A percentile compares a stretch with the other conserved stretches of the same genome.
Conservation (phyloP, 371 early-diverging fungal species). For the Entomophthora muscae region DNA sequence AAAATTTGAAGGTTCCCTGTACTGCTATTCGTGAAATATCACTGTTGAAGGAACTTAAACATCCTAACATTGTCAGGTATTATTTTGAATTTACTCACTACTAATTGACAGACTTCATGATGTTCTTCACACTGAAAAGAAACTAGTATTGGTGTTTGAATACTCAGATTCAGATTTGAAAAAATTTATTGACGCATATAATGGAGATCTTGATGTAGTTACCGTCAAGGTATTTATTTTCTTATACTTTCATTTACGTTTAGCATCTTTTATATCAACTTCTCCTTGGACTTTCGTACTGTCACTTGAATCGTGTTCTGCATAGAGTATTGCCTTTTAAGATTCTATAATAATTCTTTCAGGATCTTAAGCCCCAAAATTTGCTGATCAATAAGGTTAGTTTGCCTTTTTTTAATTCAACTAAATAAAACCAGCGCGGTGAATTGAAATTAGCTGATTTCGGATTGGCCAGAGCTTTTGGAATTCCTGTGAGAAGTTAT, state of each 20-base stretch:
- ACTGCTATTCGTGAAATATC: slow-evolving; percentile 98
- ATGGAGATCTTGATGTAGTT: slow-evolving; percentile 54
- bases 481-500: slow-evolving; percentile 91
- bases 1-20: slow-evolving; percentile 56
- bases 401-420: slow-evolving; percentile 14
- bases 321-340: slow-evolving; percentile 36
- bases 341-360: slow-evolving; percentile 7
- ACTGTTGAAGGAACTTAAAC: slow-evolving; percentile 82
- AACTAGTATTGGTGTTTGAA: slow-evolving; percentile 88
- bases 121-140: slow-evolving; percentile 89
- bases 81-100: slow-evolving; percentile 2
- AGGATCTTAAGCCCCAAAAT: slow-evolving; percentile 81
- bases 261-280: slow-evolving; percentile 70
- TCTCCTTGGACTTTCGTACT: slow-evolving; percentile 57
- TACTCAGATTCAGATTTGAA: slow-evolving; percentile 89
- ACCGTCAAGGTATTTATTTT: slow-evolving; percentile 49
- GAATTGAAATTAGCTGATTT: slow-evolving; percentile 95
- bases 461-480: slow-evolving; percentile 93
- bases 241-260: too few species aligned
- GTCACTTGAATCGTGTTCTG: slow-evolving; percentile 61
- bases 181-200: slow-evolving; percentile 70
- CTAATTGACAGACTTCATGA: slow-evolving; percentile 49
- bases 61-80: slow-evolving; percentile 85
- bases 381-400: slow-evolving; percentile 49
- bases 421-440: slow-evolving; percentile 28